Percentiles rank a stretch among this genome's conserved stretches.
phyloP scores from a whole-genome alignment of 192 early-diverging fungal species.

The Podila epicladia region DNA sequence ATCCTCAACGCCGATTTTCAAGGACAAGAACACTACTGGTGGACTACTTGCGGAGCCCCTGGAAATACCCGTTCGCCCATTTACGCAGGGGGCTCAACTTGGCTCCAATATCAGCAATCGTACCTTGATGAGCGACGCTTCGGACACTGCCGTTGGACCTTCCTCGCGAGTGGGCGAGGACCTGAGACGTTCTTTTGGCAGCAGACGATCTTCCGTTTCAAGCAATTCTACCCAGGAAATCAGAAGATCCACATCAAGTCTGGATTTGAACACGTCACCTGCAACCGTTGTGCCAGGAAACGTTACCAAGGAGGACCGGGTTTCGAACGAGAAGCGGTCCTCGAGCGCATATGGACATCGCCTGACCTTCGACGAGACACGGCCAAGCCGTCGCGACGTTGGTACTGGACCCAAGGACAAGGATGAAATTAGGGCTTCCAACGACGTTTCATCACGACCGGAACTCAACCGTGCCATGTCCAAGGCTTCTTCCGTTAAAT shows the following conservation, averaged over 20 bases:
- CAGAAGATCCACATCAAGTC: constrained; percentile 5
- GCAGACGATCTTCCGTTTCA: constrained; percentile 18
- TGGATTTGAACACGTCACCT: constrained; percentile 8
- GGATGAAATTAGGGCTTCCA: no score
- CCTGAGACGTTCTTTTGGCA: not conserved
- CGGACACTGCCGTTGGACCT: constrained; percentile 14
- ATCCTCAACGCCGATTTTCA: not conserved
- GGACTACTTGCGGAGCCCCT: not conserved
- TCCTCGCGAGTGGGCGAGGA: constrained; percentile 8
- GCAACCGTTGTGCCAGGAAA: not conserved
- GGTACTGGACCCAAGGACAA: no score
- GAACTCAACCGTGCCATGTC: no score
- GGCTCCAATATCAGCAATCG: constrained; percentile 20
- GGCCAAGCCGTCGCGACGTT: no score
- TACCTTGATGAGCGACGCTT: constrained; percentile 22
- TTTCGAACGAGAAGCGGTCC: not conserved
- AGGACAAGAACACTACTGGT: not conserved
- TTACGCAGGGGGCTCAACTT: constrained; percentile 5
- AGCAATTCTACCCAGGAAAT: constrained; percentile 7
- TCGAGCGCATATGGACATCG: not conserved
- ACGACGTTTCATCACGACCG: no score
- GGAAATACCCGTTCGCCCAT: constrained; percentile 8
- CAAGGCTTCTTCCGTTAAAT: not conserved
- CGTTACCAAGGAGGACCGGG: not conserved
- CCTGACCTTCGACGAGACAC: constrained; percentile 29